Evolutionary conservation across 179 eudicot genomes (phyloP).

Genomic region (Actinidia arguta): DNA sequence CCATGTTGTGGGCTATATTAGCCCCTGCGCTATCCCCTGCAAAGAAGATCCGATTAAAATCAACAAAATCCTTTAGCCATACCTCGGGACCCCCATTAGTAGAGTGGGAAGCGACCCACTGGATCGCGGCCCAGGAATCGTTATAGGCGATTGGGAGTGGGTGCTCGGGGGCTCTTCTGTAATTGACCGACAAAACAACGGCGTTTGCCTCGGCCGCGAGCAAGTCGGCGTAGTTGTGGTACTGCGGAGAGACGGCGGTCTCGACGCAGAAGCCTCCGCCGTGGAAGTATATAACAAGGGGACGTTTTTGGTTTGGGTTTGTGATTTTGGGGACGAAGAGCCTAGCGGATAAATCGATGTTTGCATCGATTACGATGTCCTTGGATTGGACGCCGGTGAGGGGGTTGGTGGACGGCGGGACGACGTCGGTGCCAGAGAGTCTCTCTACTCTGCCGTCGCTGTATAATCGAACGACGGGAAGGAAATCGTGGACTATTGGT

Average conservation of each 20-base stretch:
- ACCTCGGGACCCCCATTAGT: no score
- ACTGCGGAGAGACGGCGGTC: slow-evolving; percentile 55
- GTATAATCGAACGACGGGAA: slow-evolving; percentile 19
- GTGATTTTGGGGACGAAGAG: slow-evolving; percentile 45
- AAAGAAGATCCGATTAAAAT: no score
- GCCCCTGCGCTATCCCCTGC: no score
- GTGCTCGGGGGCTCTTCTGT: slow-evolving; percentile 71
- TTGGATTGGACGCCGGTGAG: slow-evolving; percentile 54
- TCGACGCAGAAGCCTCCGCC: slow-evolving; percentile 72
- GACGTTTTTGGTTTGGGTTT: slow-evolving; percentile 41
- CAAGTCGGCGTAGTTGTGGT: slow-evolving; percentile 46
- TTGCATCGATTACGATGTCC: slow-evolving; percentile 38
- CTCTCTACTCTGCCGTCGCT: slow-evolving; percentile 40
- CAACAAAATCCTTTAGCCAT: no score
- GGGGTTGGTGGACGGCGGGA: slow-evolving; percentile 39
- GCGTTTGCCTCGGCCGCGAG: slow-evolving; percentile 37
- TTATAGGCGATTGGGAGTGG: slow-evolving; percentile 61
- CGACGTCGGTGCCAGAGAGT: slow-evolving; percentile 28
- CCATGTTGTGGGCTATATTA: no score
- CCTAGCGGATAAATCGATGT: slow-evolving; percentile 38
- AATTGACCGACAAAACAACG: slow-evolving; percentile 59
- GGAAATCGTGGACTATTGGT: not conserved
- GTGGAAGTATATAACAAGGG: slow-evolving; percentile 67
- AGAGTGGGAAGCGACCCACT: slow-evolving; percentile 56
- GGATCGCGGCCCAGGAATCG: slow-evolving; percentile 61